Base-by-base conservation (phyloP, 805 yeast genomes). In the Spathaspora girioi region DNA sequence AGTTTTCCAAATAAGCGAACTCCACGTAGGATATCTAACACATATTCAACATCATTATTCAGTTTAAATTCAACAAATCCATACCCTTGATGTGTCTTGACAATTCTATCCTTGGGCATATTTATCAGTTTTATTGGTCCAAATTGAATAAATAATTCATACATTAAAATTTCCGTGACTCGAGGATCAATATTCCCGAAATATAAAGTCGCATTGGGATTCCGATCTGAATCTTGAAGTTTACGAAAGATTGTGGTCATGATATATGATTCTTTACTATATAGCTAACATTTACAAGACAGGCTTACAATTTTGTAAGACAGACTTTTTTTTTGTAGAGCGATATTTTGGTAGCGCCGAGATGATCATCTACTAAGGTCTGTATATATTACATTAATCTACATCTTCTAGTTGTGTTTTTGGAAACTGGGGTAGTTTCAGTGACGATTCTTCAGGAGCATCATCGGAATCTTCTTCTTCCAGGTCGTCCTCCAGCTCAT, bases 71-170 rank as follows among this genome's bases (percentile, higher is more conserved):
- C 94, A 1, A 87, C 86, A 68, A 94, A 93, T 9, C 96, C 97
- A 70, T 76, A 93, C 5, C 97, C 97, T 60, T 87, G 96, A 60
- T 87, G 91, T 1, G 79, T 71, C 53, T 80, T 81, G 27, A 82
- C 68, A 3, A 91, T 75, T 54, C 89, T 78, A 62, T 91, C 97
- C 60, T 82, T 84, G 5, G 97, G 97, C 56, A 94, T 73, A 54
- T 85, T 78, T 4, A 94, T 77, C 29, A 80, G 75, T 40, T 72
- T 73, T 2, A 93, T 79, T 0, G 97, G 96, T 0, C 93, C 91
- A 42, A 89, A 84, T 65, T 94, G 98, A 6, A 88, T 66, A 65
- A 91, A 84, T 18, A 94, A 76, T 65, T 94, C 99, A 61, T 85
- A 89, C 27, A 94, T 66, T 17, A 92, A 61, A 2, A 76, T 69